These are phyloP conservation scores for Lasiosphaeria miniovina DNA, from an alignment of 495 filamentous ascomycete genomes.

Conservation along the genomic window DNA sequence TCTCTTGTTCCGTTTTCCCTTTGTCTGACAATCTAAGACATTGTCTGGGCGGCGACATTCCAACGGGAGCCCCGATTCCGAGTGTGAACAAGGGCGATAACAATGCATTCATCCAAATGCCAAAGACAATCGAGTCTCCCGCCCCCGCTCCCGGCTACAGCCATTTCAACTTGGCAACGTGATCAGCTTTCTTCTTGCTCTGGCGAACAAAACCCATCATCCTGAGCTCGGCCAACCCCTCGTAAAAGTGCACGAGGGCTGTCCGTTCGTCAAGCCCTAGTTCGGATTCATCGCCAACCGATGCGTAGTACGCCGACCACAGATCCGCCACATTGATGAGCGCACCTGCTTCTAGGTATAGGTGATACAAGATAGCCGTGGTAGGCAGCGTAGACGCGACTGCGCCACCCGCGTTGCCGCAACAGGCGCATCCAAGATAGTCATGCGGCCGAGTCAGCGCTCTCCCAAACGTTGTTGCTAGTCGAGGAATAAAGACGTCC, in stretches of 20 bases:
- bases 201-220: conserved; percentile 82
- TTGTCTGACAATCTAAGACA: conserved; percentile 10
- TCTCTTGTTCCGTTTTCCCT: not conserved
- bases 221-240: conserved; percentile 77
- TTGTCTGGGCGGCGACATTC: conserved; percentile 4
- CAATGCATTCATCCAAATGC: conserved; percentile 14
- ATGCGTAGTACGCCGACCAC: conserved; percentile 80
- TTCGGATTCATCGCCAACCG: conserved; percentile 61
- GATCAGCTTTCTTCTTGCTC: conserved; percentile 88
- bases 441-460: conserved; percentile 78
- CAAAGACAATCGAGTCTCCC: not conserved
- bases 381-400: conserved; percentile 67
- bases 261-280: conserved; percentile 45
- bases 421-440: conserved; percentile 77
- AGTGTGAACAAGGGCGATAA: conserved; percentile 3
- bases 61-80: not conserved
- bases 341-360: conserved; percentile 85
- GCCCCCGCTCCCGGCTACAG: conserved; percentile 17
- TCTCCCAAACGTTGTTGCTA: conserved; percentile 74
- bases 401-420: conserved; percentile 44
- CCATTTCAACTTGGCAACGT: conserved; percentile 73
- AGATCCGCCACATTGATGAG: conserved; percentile 87
- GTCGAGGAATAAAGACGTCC: conserved; percentile 77
- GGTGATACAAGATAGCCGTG: conserved; percentile 79
- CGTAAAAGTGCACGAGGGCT: conserved; percentile 73